Base-by-base conservation (phyloP, 768 basidiomycete genomes). In the Pulveroboletus sp. region DNA sequence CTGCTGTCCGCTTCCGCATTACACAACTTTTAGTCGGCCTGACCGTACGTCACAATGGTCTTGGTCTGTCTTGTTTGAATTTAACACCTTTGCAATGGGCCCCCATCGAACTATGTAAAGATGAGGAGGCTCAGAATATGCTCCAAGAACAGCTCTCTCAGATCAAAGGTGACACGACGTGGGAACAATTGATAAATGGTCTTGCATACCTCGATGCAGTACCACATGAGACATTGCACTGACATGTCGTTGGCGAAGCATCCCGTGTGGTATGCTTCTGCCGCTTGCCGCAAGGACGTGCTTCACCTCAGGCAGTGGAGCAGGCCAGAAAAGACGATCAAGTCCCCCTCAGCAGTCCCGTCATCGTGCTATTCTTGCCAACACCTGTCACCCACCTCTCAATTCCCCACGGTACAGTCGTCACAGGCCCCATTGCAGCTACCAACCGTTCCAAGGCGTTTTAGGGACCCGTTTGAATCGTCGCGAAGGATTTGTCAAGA, bases 181-280 rank as follows among this genome's bases (percentile, higher is more conserved):
- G 73, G 68, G 79, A 80, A 73, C 5, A n/a, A n/a, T n/a, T n/a
- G n/a, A n/a, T n/a, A n/a, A n/a, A n/a, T n/a, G 69, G 51, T 10
- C 61, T 84, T 11, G 80, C 79, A 0, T 81, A 77, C 60, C 76
- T 84, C 8, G 78, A 82, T 57, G 74, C 77, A 0, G 69, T 77
- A 3, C 71, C 73, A 2, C 72, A 73, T 17, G 79, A 79, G 55
- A 66, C 66, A 1, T 62, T 80, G 17, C 67, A 77, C 2, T 44
- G n/a, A n/a, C n/a, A n/a, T n/a, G n/a, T n/a, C n/a, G 66, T 74
- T 2, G 39, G 46, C 5, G 65, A 71, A 27, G 15, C 56, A 8
- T 17, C 52, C 0, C 54, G 50, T 8, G 15, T 60, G 5, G 58
- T 57, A 45, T 11, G 58, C 43, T 15, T 39, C 9, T 31, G 1